Conservation (phyloP, 2,329 filamentous ascomycete genomes). For the Pseudogymnoascus sp. region DNA sequence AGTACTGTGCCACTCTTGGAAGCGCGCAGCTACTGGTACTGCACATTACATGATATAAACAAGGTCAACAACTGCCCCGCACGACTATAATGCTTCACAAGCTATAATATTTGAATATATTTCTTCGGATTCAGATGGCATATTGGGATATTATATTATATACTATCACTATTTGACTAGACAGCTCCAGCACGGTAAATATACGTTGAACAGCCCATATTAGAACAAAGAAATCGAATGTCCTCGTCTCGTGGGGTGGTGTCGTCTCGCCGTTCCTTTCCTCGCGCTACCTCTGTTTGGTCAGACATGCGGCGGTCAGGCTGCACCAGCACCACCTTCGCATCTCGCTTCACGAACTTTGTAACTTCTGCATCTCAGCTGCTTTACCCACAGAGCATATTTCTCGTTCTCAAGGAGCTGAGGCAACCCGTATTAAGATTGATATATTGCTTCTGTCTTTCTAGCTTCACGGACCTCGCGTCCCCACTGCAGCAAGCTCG, state of each 20-base stretch:
- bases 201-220: neutral
- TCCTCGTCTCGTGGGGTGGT: constrained; percentile 2
- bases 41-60: constrained; percentile 4
- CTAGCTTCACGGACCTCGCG: neutral
- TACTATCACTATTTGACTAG: neutral
- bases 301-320: constrained; percentile 7
- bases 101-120: neutral
- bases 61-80: constrained; percentile 1
- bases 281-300: constrained; percentile 2
- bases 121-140: neutral
- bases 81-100: constrained; percentile 1
- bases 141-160: neutral
- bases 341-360: constrained; percentile 10
- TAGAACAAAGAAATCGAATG: constrained; percentile 7
- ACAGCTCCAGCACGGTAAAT: neutral
- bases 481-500: constrained; percentile 2
- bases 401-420: constrained; percentile 7
- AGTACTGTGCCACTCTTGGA: neutral
- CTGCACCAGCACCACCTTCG: constrained; percentile 6
- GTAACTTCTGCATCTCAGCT: constrained; percentile 10
- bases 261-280: neutral
- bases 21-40: neutral
- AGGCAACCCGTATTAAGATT: neutral
- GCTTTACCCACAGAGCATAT: constrained; percentile 8
- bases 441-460: constrained; percentile 6